Evolutionary conservation across 768 basidiomycete genomes (phyloP).

Genomic region (Russula earlei): DNA sequence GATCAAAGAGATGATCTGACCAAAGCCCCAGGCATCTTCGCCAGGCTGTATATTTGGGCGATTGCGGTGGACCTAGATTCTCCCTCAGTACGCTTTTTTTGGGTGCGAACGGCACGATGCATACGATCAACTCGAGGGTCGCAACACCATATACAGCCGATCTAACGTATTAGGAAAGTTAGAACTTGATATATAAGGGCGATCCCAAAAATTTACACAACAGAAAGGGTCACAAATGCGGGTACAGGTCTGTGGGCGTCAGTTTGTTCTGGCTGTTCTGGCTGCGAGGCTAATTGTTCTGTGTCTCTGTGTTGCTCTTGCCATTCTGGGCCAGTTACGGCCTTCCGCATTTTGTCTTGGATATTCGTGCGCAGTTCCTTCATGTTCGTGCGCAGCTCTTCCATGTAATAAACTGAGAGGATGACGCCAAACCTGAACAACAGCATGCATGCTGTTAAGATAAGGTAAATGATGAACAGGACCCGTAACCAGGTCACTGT

Average conservation of each 20-base stretch:
- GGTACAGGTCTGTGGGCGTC: too few relatives aligned
- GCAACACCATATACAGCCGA: not conserved
- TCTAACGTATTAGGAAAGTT: not conserved
- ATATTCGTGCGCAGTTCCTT: not conserved
- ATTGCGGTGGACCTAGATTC: slow-evolving; percentile 3
- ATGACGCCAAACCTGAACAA: not conserved
- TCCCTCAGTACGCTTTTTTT: not conserved
- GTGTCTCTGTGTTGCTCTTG: too few relatives aligned
- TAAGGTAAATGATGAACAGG: slow-evolving; percentile 1
- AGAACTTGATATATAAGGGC: not conserved
- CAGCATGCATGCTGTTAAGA: not conserved
- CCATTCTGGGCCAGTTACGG: not conserved
- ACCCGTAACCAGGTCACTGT: slow-evolving; percentile 1
- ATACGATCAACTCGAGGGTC: slow-evolving; percentile 7
- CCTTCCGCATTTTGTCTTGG: not conserved
- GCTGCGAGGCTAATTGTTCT: too few relatives aligned
- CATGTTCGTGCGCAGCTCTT: not conserved
- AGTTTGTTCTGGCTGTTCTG: not conserved
- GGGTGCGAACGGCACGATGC: not conserved
- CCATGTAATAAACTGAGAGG: not conserved
- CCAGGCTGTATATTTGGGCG: not conserved
- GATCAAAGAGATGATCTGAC: slow-evolving; percentile 2
- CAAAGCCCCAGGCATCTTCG: slow-evolving; percentile 5
- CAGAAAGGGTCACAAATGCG: not conserved
- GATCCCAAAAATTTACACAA: not conserved